Base-by-base conservation (phyloP, 768 basidiomycete genomes). In the Psilocybe sp. region DNA sequence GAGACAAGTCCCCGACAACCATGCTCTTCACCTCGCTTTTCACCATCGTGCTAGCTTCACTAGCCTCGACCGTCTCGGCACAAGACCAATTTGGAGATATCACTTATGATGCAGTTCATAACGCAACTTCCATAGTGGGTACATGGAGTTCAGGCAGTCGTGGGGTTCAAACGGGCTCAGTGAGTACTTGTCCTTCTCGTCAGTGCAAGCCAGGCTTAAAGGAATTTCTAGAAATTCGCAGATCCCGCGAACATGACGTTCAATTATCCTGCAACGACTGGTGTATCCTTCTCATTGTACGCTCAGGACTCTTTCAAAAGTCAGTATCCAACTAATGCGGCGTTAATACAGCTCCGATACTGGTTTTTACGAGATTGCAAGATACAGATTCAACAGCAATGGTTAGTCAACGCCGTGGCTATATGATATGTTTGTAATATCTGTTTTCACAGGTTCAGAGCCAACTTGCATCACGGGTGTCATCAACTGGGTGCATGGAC, bases 381-480 rank as follows among this genome's bases (percentile, higher is more conserved):
- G 92, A 58, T 99, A 97, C 69, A 83, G 94, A 46, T 95, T 95
- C 72, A 77, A 72, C 36, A 73, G 84, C 49, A 99, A 99, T 68
- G 95, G 92, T 92, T 51, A 42, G 78, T 59, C 32, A 34, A 23
- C 35, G 7, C 43, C 48, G 35, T 55, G 43, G 39, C 11, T 16
- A 33, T 14, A 35, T 18, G n/a, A 36, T 49, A n/a, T 46, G 32
- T 20, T 34, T 6, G 18, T 2, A 36, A 18, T 46, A 39, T 33
- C 41, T n/a, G 19, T 23, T 7, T 43, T 4, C 37, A n/a, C 60
- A 93, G 92, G 89, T 31, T 76, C 87, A 6, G 72, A 84, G 59
- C 97, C 96, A 36, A 82, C 81, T 35, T 99, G 97, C 70, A 93
- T 97, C 60, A 86, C 85, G 11, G 95, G 89, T 12, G 81, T 88